phyloP scores from a whole-genome alignment of 2,329 filamentous ascomycete genomes.

The Curvularia sp. region DNA sequence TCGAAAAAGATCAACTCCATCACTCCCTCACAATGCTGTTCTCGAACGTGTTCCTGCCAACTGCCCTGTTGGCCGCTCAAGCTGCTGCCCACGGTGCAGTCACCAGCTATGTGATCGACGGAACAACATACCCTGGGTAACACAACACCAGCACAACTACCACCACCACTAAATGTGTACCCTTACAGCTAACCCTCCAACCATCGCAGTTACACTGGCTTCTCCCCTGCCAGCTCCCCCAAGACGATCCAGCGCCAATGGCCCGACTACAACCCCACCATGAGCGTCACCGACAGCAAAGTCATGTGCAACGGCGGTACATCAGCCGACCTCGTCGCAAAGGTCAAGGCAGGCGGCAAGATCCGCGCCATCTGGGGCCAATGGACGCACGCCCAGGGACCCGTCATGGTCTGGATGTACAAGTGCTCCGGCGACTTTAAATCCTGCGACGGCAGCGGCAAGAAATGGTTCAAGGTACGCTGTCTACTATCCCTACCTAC shows the following conservation, averaged over 20 bases:
- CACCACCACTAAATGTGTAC: slow-evolving; percentile 29
- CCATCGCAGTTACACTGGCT: slow-evolving; percentile 59
- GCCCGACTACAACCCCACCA: slow-evolving; percentile 64
- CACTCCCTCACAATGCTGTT: slow-evolving; percentile 46
- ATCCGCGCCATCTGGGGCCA: slow-evolving; percentile 64
- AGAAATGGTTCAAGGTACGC: slow-evolving; percentile 63
- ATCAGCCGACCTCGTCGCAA: slow-evolving; percentile 53
- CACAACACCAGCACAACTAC: slow-evolving; percentile 9
- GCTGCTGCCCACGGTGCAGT: slow-evolving; percentile 48
- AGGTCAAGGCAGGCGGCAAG: slow-evolving; percentile 58
- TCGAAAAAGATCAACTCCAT: background rate
- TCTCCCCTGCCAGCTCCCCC: slow-evolving; percentile 57
- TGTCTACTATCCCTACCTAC: background rate
- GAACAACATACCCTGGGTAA: slow-evolving; percentile 43
- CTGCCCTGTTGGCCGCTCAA: slow-evolving; percentile 40
- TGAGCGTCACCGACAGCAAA: slow-evolving; percentile 57
- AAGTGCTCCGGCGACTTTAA: slow-evolving; percentile 59
- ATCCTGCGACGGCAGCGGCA: slow-evolving; percentile 60
- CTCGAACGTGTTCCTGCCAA: slow-evolving; percentile 45
- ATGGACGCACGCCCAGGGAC: slow-evolving; percentile 66
- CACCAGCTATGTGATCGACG: slow-evolving; percentile 47
- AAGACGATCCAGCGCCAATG: slow-evolving; percentile 66
- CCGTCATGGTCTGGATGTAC: slow-evolving; percentile 64
- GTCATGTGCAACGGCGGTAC: slow-evolving; percentile 64
- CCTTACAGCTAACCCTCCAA: slow-evolving; percentile 37